Evolutionary conservation across 495 filamentous ascomycete species (phyloP), one percentile per base, ranked within the genome.

Genomic region (Immersiella caudata): DNA sequence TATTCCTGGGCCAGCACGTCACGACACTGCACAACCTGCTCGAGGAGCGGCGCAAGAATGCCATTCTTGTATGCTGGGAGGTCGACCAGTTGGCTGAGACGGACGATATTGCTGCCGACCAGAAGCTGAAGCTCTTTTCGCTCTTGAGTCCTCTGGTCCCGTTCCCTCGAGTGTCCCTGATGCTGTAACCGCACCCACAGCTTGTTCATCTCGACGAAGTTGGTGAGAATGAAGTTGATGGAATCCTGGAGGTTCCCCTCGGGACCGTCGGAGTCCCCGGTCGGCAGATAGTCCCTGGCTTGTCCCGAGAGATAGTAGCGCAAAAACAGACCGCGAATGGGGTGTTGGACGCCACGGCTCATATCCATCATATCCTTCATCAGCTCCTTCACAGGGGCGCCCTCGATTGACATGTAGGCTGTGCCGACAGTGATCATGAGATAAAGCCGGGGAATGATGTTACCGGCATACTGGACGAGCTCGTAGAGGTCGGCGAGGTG

Each of bases 351-450:
- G 57, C 95, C 95, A 68, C 95, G 87, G 78, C 92, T 97, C 95
- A 99, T 99, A 80, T 99, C 95, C 95, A 99, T 99, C 95, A 99
- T 99, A 76, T 99, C 95, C 79, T 99, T 99, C 95, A 99, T 99
- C 64, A 99, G 93, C 81, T 99, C 95, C 80, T 99, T 99, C 68
- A 99, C 94, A 4, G 95, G 95, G 55, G 95, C 96, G 87, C 97
- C 95, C 76, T 95, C 91, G 71, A 99, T 94, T 11, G 92, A 89
- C 95, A 99, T 99, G 81, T 99, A 99, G 35, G 97, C 95, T 4
- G 95, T 99, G 36, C 95, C 95, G 24, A 99, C 95, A 0, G 95
- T 98, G 72, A 99, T 93, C 95, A 99, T 99, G 60, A 99, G 88
- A 76, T 98, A 99, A 57, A 99, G 83, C 68, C 95, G 90, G 29